Evolutionary conservation across 768 basidiomycete species (phyloP).

Genomic region (Suillus plorans): DNA sequence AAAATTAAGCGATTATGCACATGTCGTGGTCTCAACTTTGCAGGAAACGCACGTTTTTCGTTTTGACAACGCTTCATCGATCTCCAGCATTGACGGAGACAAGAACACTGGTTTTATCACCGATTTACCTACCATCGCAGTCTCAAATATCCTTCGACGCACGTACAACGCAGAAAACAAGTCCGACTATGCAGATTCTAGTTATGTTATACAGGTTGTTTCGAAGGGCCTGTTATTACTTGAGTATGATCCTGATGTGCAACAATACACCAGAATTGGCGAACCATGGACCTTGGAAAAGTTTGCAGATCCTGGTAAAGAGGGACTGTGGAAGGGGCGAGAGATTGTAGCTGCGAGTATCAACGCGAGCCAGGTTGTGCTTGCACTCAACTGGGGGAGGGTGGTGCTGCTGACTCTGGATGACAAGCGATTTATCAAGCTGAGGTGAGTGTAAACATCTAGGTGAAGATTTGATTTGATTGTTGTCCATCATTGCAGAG

Average conservation of each 20-base stretch:
- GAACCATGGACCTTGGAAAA: constrained; percentile 40
- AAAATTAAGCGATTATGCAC: constrained; percentile 47
- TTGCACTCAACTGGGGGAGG: constrained; percentile 57
- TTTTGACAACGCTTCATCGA: constrained; percentile 35
- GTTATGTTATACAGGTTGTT: constrained; percentile 75
- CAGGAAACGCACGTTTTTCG: constrained; percentile 54
- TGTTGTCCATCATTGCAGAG: background rate
- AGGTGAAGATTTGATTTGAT: background rate
- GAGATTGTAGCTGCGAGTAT: constrained; percentile 69
- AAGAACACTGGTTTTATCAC: constrained; percentile 49
- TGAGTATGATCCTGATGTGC: constrained; percentile 49
- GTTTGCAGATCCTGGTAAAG: constrained; percentile 18
- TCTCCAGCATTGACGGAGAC: constrained; percentile 32
- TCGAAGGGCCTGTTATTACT: constrained; percentile 52
- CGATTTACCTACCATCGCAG: constrained; percentile 57
- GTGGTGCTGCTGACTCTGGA: constrained; percentile 52
- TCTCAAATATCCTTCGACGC: constrained; percentile 51
- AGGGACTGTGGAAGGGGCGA: constrained; percentile 25
- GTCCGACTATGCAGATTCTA: constrained; percentile 42
- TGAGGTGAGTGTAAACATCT: constrained; percentile 5
- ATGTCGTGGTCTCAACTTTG: constrained; percentile 61
- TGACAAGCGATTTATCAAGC: constrained; percentile 36
- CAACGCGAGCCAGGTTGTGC: constrained; percentile 64
- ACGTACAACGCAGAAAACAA: constrained; percentile 18
- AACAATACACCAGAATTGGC: constrained; percentile 41